Conservation (phyloP, 306 rosid species). For the Abrus precatorius region DNA sequence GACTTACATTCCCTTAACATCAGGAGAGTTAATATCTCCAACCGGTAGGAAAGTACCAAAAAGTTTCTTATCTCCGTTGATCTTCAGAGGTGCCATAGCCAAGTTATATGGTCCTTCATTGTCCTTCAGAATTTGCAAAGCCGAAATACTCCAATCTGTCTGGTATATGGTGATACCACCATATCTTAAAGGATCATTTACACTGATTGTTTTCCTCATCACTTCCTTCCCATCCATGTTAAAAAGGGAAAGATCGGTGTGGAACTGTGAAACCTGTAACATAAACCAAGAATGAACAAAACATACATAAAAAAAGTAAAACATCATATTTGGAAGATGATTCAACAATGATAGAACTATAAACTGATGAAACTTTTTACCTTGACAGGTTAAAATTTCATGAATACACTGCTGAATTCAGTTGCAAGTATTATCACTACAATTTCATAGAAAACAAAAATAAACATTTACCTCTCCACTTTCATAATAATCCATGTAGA, state of each 20-base stretch:
- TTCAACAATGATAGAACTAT: slow-evolving; percentile 23
- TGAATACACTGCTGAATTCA: slow-evolving; percentile 9
- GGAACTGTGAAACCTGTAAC: slow-evolving; percentile 86
- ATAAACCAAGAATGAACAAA: slow-evolving; percentile 22
- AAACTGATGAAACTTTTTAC: slow-evolving; percentile 12
- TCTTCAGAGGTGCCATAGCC: slow-evolving; percentile 92
- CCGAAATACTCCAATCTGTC: slow-evolving; percentile 94
- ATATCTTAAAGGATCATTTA: slow-evolving; percentile 89
- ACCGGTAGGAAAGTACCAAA: slow-evolving; percentile 88
- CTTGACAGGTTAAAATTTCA: slow-evolving; percentile 9
- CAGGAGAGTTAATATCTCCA: slow-evolving; percentile 77
- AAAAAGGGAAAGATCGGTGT: slow-evolving; percentile 81
- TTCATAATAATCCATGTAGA: slow-evolving; percentile 88
- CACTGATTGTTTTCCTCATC: slow-evolving; percentile 89
- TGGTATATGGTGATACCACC: slow-evolving; percentile 91
- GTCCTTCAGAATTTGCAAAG: slow-evolving; percentile 86
- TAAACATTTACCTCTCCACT: slow-evolving; percentile 84
- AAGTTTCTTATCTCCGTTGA: slow-evolving; percentile 97
- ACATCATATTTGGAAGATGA: slow-evolving; percentile 25
- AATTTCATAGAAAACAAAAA: slow-evolving; percentile 32
- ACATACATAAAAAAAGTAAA: too few relatives aligned
- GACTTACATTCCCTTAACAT: slow-evolving; percentile 91
- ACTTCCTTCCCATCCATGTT: slow-evolving; percentile 89
- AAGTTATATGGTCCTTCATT: slow-evolving; percentile 94
- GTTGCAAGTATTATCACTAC: slow-evolving; percentile 15